Base-by-base conservation (phyloP, 129 eudicot species). In the Lactuca saligna region DNA sequence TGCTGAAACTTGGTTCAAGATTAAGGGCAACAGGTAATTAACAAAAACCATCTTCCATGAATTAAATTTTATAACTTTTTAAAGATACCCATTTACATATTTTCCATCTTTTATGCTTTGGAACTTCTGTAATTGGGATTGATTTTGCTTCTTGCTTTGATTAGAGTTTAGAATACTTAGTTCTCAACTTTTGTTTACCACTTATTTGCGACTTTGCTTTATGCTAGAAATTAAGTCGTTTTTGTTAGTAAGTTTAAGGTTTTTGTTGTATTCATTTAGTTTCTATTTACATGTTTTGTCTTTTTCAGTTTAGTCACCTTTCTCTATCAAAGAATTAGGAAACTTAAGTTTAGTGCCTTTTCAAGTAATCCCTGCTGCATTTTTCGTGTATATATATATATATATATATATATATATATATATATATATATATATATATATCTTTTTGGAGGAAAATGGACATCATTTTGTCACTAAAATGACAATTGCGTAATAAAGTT, bases 1-100 rank as follows among this genome's bases (percentile, higher is more conserved):
- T 84, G 97, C 95, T 69, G 97, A 90, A 72, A 77, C 94, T 76
- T 90, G 97, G 95, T 90, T 90, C 88, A 90, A 90, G 82, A 90
- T 90, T 68, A 87, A 83, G 73, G 97, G 97, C 8, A 87, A 90
- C 85, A 90, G 79, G 97, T 90, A 76, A 73, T 78, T 51, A 50
- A 16, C 60, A 79, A 17, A 42, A 54, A 65, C 7, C 34, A 46
- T 13, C 15, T 29, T 69, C 49, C 5, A 54, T 31, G 38, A 15
- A 46, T 31, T 38, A 3, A 34, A 37, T 65, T 77, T 49, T 12
- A 15, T 31, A 32, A 10, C 61, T 69, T 69, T 16, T 17, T 65
- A 2, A 13, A 33, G 34, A 14, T 11, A 39, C 55, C 58, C 48
- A 32, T 66, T 56, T 46, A n/a, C 54, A 53, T 38, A 3, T 38